Evolutionary conservation across 306 rosid genomes (phyloP), one percentile per base, ranked within the genome.

Genomic region (Lathyrus tuberosus): DNA sequence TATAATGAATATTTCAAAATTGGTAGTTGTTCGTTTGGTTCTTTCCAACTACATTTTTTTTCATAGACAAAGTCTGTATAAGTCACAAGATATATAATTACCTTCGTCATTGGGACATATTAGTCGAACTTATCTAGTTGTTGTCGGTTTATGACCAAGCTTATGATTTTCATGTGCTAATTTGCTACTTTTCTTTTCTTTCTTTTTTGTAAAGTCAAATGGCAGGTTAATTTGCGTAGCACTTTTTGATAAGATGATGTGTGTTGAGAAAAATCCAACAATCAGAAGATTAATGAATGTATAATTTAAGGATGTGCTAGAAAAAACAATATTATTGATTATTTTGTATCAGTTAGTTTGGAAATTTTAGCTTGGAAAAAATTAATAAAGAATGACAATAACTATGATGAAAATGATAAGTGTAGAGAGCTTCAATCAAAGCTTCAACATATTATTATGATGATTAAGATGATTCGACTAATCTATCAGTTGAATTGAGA

Each of bases 131-230:
- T 62, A 38, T 42, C 65, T 41, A 35, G 3, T 28, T 2, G 44
- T 47, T 54, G 83, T 48, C 73, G 65, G 80, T 79, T 74, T 79
- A 54, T 3, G 79, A 68, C 79, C 76, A 79, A 61, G 64, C 31
- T 59, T 58, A 68, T 61, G 43, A 54, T 67, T 68, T 74, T 74
- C 69, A 62, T 70, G 33, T 68, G 72, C 31, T 47, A 43, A 51
- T 67, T 79, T 72, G 70, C 44, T 24, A 14, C 24, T 40, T 38
- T 14, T 65, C 53, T 47, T 47, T 43, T 5, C 20, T 54, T 44
- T n/a, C n/a, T n/a, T n/a, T n/a, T 17, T 1, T 8, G 6, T 41
- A 52, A 49, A 67, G 78, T 79, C 78, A 51, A 79, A 62, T 73
- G 16, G 31, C 41, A 65, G 69, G 73, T 78, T 59, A 31, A 49